A percentile compares a stretch with the other conserved stretches of the same genome.
These are phyloP conservation scores for Stenocarpella maydis DNA, from an alignment of 2,329 filamentous ascomycete species.

Conservation along the genomic window DNA sequence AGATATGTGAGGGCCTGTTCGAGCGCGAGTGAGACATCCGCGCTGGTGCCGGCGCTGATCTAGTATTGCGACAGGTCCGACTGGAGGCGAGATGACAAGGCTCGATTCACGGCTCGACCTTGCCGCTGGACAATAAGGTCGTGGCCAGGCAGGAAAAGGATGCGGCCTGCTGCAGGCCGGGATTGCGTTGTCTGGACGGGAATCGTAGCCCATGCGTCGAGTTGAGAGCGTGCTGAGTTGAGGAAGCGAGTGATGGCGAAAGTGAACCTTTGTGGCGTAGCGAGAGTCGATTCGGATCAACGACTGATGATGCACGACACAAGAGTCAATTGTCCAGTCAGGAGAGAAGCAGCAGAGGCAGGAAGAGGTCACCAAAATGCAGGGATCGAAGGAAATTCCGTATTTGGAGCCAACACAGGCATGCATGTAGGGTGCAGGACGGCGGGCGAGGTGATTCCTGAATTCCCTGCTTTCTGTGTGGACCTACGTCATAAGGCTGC, in stretches of 20 bases:
- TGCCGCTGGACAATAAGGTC: background rate
- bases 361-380: background rate
- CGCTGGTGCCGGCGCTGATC: background rate
- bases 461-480: constrained; percentile 29
- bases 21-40: constrained; percentile 22
- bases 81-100: background rate
- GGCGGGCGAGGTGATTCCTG: constrained; percentile 24
- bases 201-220: background rate
- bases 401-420: constrained; percentile 2
- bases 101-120: constrained; percentile 17
- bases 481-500: constrained; percentile 28
- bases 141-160: background rate
- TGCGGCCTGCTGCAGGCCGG: background rate
- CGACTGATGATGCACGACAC: background rate
- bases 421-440: constrained; percentile 13
- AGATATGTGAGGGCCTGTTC: background rate
- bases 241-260: background rate
- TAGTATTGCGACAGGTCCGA: background rate
- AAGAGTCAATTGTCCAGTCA: background rate
- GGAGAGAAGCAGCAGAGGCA: background rate
- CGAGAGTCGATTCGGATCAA: background rate
- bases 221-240: background rate
- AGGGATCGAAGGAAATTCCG: constrained; percentile 12
- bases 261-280: background rate
- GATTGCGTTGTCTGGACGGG: background rate